These are phyloP conservation scores for Diaporthe amygdali DNA, from an alignment of 2,329 filamentous ascomycete species.

Conservation along the genomic window DNA sequence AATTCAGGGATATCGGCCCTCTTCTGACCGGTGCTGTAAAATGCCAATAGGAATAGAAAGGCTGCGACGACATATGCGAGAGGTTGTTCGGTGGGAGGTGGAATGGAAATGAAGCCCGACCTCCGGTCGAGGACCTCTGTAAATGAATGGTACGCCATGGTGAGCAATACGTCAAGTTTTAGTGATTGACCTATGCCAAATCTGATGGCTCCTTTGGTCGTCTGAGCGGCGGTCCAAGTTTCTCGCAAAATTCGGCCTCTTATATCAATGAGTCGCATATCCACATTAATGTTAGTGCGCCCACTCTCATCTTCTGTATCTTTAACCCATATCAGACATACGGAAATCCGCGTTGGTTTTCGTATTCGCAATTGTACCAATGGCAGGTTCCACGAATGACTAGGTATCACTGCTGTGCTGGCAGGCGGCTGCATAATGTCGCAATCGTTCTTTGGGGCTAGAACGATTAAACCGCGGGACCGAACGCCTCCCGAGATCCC, in stretches of 20 bases:
- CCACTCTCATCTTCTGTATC: background rate
- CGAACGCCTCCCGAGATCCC: background rate
- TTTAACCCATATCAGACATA: background rate
- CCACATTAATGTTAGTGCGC: background rate
- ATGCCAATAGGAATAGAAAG: background rate
- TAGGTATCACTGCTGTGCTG: background rate
- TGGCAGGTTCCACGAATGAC: background rate
- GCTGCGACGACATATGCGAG: background rate
- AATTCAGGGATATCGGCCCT: background rate
- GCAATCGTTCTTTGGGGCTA: background rate
- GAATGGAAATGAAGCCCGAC: background rate
- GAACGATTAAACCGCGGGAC: background rate
- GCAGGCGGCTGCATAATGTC: background rate
- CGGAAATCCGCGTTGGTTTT: background rate
- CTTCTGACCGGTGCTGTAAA: background rate
- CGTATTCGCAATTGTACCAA: background rate
- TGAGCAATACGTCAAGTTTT: background rate
- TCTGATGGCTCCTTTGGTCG: background rate
- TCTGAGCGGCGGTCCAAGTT: background rate
- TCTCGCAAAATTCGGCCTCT: background rate
- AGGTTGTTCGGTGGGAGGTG: background rate
- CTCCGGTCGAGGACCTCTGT: background rate
- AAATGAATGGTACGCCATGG: background rate
- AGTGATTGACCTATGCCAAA: background rate
- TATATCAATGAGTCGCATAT: background rate